Evolutionary conservation across 2,329 filamentous ascomycete species (phyloP), one percentile per base, ranked within the genome.

Genomic region (Neurospora sp.): DNA sequence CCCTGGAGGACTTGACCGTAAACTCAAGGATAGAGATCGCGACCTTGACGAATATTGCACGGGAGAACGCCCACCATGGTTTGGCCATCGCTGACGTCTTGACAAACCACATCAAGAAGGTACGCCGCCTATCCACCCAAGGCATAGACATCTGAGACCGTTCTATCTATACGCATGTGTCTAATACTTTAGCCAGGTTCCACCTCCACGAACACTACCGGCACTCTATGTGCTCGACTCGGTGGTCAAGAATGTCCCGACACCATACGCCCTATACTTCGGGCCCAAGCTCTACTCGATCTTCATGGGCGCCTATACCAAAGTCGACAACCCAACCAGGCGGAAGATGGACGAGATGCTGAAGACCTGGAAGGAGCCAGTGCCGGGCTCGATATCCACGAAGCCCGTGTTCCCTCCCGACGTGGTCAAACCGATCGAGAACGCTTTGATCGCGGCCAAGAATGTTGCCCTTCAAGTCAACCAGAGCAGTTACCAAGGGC

Each of bases 151-250:
- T 66, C 42, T 2, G 36, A 52, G 38, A 42, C 38, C 52, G 38
- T 9, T 10, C 46, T 17, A 15, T 15, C 7, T 39, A 42, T 4
- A 43, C 4, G 38, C n/a, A 28, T 39, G n/a, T 19, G 19, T 67
- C 15, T 52, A 38, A 66, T 33, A 36, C 28, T 43, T 23, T 13
- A 67, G 58, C 74, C 81, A 99, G 96, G 93, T 91, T 69, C 88
- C 93, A 66, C 93, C 96, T 46, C 87, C 89, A 72, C 94, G 93
- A 80, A 99, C 98, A 78, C 84, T 99, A 2, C 94, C 96, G 19
- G 93, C 96, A n/a, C 86, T 99, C 38, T 99, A 98, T 81, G 93
- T 99, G 74, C 90, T 99, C 78, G 96, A 99, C 82, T 98, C 95
- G 17, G 95, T 99, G 72, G 94, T 97, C 78, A 99, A 99, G 82